Percentiles rank a stretch among this genome's conserved stretches.
Conservation (phyloP, 2,329 filamentous ascomycete species). For the Sordariomycetes sp. region DNA sequence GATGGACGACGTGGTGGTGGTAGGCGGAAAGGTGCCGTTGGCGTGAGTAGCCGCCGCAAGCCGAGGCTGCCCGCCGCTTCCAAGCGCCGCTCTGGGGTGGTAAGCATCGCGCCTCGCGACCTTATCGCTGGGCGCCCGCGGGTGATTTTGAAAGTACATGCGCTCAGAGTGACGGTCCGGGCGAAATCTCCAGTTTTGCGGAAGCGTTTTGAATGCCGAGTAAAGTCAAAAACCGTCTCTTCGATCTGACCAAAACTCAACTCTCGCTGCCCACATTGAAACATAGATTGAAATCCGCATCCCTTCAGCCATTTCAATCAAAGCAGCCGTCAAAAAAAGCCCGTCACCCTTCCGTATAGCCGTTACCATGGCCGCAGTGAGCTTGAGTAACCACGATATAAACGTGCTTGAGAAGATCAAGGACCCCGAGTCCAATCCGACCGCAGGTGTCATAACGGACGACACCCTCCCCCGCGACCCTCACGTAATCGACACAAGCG, state of each 20-base stretch:
- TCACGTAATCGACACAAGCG: constrained; percentile 36
- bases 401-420: constrained; percentile 58
- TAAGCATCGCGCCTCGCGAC: not conserved
- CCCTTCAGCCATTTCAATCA: not conserved
- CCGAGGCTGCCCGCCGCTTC: constrained; percentile 15
- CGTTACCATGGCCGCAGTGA: constrained; percentile 1
- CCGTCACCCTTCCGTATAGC: no score
- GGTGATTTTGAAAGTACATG: no score
- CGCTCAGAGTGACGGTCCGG: no score
- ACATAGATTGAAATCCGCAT: not conserved
- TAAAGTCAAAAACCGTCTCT: no score
- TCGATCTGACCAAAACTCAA: no score
- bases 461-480: constrained; percentile 46
- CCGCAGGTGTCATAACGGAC: constrained; percentile 44
- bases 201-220: no score
- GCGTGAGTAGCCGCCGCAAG: constrained; percentile 27
- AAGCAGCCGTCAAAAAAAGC: not conserved
- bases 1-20: no score
- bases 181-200: no score
- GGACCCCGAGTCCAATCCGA: constrained; percentile 54
- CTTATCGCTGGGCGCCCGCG: not conserved
- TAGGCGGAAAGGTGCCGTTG: constrained; percentile 18
- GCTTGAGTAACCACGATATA: constrained; percentile 48
- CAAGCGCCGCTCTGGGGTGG: not conserved
- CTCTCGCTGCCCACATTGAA: no score